Percentiles rank a stretch among this genome's conserved stretches.
These are phyloP conservation scores for Rhizophlyctis rosea DNA, from an alignment of 192 early-diverging fungal genomes.

Conservation along the genomic window DNA sequence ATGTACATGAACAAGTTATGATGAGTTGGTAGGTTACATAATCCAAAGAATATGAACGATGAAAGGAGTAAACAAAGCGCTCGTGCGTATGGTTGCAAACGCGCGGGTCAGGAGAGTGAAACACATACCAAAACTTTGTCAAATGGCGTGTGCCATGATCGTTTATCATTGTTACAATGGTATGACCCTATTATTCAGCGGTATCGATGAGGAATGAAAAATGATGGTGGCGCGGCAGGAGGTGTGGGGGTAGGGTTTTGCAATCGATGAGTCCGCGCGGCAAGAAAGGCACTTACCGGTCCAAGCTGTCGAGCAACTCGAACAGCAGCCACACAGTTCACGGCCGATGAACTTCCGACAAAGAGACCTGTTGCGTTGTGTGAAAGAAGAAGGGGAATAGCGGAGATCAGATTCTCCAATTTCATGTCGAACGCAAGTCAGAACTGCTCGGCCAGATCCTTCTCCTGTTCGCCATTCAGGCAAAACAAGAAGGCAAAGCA, in stretches of 20 bases:
- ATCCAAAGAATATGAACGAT: not conserved
- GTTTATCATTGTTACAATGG: conserved; percentile 86
- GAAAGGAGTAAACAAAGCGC: not conserved
- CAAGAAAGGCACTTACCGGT: conserved; percentile 41
- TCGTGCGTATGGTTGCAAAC: no score
- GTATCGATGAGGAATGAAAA: not conserved
- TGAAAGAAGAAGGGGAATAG: not conserved
- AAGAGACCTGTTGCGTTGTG: conserved; percentile 61
- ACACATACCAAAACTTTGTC: conserved; percentile 89
- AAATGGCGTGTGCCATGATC: conserved; percentile 90
- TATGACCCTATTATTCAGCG: conserved; percentile 57
- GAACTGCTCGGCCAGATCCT: no score
- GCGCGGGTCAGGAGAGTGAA: no score
- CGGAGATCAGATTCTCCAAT: not conserved
- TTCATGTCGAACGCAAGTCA: not conserved
- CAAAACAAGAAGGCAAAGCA: not conserved
- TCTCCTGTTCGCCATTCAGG: not conserved
- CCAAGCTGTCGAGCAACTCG: conserved; percentile 72
- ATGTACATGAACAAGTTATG: no score
- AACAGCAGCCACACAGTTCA: conserved; percentile 90
- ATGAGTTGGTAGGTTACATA: no score
- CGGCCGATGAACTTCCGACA: conserved; percentile 83
- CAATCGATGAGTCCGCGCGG: not conserved
- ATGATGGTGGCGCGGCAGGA: not conserved
- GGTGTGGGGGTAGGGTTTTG: not conserved